Percentiles rank a stretch among this genome's conserved stretches.
Evolutionary conservation across 495 filamentous ascomycete species (phyloP).

Genomic region (Aspergillus saccharolyticus): DNA sequence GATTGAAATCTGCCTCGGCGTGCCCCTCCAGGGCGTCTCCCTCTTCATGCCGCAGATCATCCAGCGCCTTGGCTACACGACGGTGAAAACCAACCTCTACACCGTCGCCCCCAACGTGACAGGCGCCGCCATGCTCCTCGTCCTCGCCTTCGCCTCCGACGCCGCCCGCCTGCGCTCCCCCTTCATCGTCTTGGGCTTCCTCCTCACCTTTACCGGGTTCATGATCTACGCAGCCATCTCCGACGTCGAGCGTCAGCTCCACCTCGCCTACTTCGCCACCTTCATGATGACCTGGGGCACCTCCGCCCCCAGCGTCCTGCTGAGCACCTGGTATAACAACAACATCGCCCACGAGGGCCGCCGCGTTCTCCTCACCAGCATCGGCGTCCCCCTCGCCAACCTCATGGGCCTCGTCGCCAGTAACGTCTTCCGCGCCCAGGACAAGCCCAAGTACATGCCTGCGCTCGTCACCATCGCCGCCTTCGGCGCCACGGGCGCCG

Average conservation of each 20-base stretch:
- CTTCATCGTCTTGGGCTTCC: constrained; percentile 67
- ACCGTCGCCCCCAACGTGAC: constrained; percentile 69
- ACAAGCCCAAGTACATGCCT: constrained; percentile 69
- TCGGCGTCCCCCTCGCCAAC: constrained; percentile 72
- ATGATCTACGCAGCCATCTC: constrained; percentile 65
- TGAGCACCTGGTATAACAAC: constrained; percentile 69
- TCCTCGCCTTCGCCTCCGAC: constrained; percentile 65
- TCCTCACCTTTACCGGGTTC: constrained; percentile 70
- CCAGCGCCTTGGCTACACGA: constrained; percentile 53
- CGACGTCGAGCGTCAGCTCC: constrained; percentile 52
- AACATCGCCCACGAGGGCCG: constrained; percentile 72
- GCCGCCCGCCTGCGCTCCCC: constrained; percentile 61
- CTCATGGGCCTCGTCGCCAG: constrained; percentile 73
- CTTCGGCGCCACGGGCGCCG: constrained; percentile 61
- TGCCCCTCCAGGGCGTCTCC: constrained; percentile 64
- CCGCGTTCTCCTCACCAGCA: constrained; percentile 63
- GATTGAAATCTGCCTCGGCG: constrained; percentile 71
- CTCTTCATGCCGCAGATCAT: constrained; percentile 76
- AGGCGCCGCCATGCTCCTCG: constrained; percentile 63
- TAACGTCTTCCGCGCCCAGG: constrained; percentile 68
- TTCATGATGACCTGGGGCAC: constrained; percentile 82
- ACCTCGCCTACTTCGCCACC: constrained; percentile 68
- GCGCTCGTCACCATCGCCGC: constrained; percentile 68
- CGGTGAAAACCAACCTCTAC: constrained; percentile 70
- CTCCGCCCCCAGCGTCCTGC: constrained; percentile 48